Percentiles rank a stretch among this genome's conserved stretches.
These are phyloP conservation scores for Escallonia herrerae DNA, from an alignment of 129 eudicot genomes.

Conservation along the genomic window DNA sequence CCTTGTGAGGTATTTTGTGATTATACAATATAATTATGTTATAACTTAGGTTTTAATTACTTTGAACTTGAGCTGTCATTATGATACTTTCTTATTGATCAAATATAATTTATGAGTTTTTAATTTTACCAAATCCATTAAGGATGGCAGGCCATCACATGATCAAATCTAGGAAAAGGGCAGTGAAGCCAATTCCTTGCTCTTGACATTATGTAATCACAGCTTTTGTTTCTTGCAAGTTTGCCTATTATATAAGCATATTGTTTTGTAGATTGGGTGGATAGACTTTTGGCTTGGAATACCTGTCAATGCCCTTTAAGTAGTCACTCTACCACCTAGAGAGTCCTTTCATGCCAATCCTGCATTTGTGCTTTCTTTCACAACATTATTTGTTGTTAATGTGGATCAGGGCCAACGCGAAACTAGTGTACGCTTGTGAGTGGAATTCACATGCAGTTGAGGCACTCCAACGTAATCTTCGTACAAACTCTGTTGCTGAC, in stretches of 20 bases:
- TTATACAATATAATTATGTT: not conserved
- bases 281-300: not conserved
- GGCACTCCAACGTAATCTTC: conserved; percentile 75
- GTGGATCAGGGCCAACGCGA: conserved; percentile 68
- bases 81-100: too few relatives aligned
- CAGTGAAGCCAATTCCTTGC: too few relatives aligned
- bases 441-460: conserved; percentile 97
- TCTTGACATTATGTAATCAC: too few relatives aligned
- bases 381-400: not conserved
- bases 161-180: too few relatives aligned
- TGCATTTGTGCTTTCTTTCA: not conserved
- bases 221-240: not conserved
- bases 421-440: conserved; percentile 91
- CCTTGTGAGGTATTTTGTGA: conserved; percentile 65
- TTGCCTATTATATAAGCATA: not conserved
- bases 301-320: too few relatives aligned
- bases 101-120: too few relatives aligned
- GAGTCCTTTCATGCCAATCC: not conserved
- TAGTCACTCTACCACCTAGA: too few relatives aligned
- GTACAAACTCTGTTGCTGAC: conserved; percentile 73
- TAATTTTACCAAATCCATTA: too few relatives aligned
- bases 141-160: too few relatives aligned
- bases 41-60: not conserved
- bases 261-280: not conserved
- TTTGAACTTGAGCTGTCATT: not conserved